Conservation (phyloP, 2,329 filamentous ascomycete genomes). For the Colletotrichum falcatum region DNA sequence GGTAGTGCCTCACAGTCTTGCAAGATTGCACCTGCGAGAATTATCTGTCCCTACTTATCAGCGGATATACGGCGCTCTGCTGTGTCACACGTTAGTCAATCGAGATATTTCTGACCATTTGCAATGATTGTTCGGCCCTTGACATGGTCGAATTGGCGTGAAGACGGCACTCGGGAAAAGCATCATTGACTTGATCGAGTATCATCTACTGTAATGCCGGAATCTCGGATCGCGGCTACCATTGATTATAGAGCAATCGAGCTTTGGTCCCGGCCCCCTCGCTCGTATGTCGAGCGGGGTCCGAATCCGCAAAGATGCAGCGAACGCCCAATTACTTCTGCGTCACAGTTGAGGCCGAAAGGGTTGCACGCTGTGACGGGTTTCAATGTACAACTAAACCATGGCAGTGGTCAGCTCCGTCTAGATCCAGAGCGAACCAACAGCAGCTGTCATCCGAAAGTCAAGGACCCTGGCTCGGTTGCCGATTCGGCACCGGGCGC, state of each 20-base stretch:
- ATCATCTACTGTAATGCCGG: not conserved
- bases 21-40: slow-evolving; percentile 23
- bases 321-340: not conserved
- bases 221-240: not conserved
- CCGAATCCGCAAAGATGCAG: slow-evolving; percentile 1
- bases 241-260: not conserved
- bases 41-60: slow-evolving; percentile 6
- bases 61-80: slow-evolving; percentile 11
- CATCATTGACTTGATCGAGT: not conserved
- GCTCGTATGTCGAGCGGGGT: not conserved
- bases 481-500: slow-evolving; percentile 18
- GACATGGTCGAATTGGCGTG: not conserved
- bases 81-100: slow-evolving; percentile 33
- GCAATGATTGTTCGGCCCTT: not conserved
- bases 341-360: slow-evolving; percentile 14
- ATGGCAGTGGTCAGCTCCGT: slow-evolving; percentile 11
- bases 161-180: not conserved
- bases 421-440: slow-evolving; percentile 5
- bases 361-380: slow-evolving; percentile 5
- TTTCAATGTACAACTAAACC: not conserved
- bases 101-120: slow-evolving; percentile 32
- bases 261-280: not conserved
- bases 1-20: slow-evolving; percentile 20
- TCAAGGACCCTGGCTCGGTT: not conserved
- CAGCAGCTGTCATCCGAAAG: slow-evolving; percentile 12